These are phyloP conservation scores for Trypanosoma boissoni DNA, from an alignment of 208 protist species.

Conservation along the genomic window DNA sequence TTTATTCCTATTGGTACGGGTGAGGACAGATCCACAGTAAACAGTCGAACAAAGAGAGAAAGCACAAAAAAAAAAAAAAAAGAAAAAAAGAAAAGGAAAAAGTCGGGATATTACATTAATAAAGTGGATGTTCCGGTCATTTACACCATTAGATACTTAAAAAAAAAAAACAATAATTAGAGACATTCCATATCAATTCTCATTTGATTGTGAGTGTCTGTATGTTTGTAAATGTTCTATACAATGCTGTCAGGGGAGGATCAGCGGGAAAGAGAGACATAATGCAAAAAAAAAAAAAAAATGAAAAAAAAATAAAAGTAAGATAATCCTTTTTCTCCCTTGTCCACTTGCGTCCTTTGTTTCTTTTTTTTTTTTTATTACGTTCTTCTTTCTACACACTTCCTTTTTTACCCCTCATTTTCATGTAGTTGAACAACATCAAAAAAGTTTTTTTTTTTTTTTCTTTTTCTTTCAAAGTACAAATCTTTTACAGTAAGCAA, in stretches of 20 bases:
- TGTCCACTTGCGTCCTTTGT: neutral
- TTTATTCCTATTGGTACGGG: too few relatives aligned
- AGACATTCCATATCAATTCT: too few relatives aligned
- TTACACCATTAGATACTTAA: too few relatives aligned
- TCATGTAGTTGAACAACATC: neutral
- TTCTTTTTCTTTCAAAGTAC: neutral
- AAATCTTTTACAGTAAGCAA: neutral
- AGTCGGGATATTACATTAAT: too few relatives aligned
- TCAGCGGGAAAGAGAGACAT: neutral
- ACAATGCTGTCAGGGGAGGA: too few relatives aligned
- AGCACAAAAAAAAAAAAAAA: neutral
- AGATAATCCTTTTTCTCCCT: neutral
- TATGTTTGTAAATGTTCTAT: too few relatives aligned
- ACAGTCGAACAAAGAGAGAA: neutral
- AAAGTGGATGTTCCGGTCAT: too few relatives aligned
- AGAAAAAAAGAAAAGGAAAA: slow-evolving; percentile 5
- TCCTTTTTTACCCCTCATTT: too few relatives aligned
- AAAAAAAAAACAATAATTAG: too few relatives aligned
- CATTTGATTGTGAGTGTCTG: too few relatives aligned
- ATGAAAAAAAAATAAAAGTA: slow-evolving; percentile 19
- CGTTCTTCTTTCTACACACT: too few relatives aligned
- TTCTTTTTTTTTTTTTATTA: slow-evolving; percentile 3
- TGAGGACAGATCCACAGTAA: slow-evolving; percentile 12
- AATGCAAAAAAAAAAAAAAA: slow-evolving; percentile 23
- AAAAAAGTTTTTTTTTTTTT: slow-evolving; percentile 2